Percentiles rank a stretch among this genome's conserved stretches.
Conservation (phyloP, 2,329 filamentous ascomycete genomes). For the Paecilomyces sp. region DNA sequence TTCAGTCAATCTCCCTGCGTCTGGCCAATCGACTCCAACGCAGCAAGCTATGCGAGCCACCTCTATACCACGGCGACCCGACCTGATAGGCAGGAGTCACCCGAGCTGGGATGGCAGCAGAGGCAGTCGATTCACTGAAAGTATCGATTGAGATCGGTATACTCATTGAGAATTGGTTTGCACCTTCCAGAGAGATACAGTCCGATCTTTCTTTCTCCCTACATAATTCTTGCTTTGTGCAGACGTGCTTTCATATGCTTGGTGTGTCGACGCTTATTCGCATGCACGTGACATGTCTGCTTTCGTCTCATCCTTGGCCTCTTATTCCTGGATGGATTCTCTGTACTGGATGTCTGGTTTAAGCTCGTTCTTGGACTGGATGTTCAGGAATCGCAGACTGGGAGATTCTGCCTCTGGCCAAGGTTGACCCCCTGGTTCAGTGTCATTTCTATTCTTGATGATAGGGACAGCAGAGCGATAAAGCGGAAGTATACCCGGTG, state of each 20-base stretch:
- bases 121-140: slow-evolving; percentile 38
- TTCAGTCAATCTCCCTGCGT: slow-evolving; percentile 18
- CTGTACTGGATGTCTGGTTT: background rate
- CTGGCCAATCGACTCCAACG: slow-evolving; percentile 14
- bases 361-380: background rate
- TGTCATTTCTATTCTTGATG: background rate
- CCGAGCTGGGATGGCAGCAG: slow-evolving; percentile 38
- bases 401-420: background rate
- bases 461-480: background rate
- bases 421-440: background rate
- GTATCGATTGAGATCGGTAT: slow-evolving; percentile 9
- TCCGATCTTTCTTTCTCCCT: background rate
- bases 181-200: background rate
- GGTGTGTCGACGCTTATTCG: background rate
- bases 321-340: background rate
- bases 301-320: background rate
- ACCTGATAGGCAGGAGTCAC: slow-evolving; percentile 36
- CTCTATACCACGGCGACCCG: slow-evolving; percentile 21
- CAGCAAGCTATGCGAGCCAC: slow-evolving; percentile 16
- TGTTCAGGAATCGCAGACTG: background rate
- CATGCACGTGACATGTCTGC: background rate
- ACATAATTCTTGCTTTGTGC: background rate
- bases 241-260: background rate
- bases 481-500: background rate
- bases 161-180: background rate